Conservation (phyloP, 371 early-diverging fungal genomes). For the Batkoa obscura region DNA sequence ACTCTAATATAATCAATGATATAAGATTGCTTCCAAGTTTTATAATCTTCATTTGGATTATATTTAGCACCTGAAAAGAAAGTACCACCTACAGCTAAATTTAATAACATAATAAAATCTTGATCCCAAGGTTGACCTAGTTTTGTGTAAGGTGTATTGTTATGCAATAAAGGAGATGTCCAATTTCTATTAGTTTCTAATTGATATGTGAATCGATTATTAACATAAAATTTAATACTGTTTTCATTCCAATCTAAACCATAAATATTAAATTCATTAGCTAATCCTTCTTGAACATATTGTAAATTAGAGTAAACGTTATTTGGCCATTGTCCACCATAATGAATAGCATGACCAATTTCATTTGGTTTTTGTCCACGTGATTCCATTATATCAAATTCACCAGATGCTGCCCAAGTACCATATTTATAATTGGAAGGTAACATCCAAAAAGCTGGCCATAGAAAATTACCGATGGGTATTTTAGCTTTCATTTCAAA, state of each 20-base stretch:
- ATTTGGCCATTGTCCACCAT: constrained; percentile 4
- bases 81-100: constrained; percentile 5
- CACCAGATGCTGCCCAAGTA: constrained; percentile 48
- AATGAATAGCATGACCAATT: constrained; percentile 6
- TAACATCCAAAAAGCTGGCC: constrained; percentile 49
- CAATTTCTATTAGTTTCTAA: constrained; percentile 2
- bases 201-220: background rate
- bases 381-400: constrained; percentile 25
- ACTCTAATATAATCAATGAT: constrained; percentile 5
- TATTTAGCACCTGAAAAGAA: constrained; percentile 5
- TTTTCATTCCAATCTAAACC: constrained; percentile 2
- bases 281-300: background rate
- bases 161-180: background rate
- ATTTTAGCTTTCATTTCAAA: constrained; percentile 42
- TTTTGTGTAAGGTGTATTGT: background rate
- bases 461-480: constrained; percentile 43
- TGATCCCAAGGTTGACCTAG: constrained; percentile 6
- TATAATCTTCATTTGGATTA: constrained; percentile 1
- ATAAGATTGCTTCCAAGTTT: constrained; percentile 2
- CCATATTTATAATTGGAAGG: constrained; percentile 46
- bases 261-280: constrained; percentile 2
- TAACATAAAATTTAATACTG: constrained; percentile 1
- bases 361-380: constrained; percentile 6
- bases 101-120: constrained; percentile 1
- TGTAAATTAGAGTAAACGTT: constrained; percentile 5